A percentile compares a stretch with the other conserved stretches of the same genome.
These are phyloP conservation scores for Clavispora fructus DNA, from an alignment of 805 yeast species.

Conservation along the genomic window DNA sequence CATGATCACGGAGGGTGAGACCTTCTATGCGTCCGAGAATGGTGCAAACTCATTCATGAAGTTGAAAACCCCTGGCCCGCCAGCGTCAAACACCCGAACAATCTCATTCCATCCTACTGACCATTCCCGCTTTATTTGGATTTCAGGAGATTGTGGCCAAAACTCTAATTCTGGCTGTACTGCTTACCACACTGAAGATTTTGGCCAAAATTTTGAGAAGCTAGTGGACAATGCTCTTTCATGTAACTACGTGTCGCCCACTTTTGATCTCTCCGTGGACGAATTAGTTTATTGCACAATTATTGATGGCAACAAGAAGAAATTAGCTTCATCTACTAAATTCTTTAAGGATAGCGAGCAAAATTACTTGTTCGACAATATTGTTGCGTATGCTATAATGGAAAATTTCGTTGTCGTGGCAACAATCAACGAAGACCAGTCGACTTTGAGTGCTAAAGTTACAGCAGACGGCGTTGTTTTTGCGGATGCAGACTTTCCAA, in stretches of 20 bases:
- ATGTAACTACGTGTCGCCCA: conserved; percentile 66
- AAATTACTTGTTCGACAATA: conserved; percentile 44
- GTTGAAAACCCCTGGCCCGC: conserved; percentile 40
- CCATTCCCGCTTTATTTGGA: conserved; percentile 59
- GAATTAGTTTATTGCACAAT: conserved; percentile 65
- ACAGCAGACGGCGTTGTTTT: conserved; percentile 73
- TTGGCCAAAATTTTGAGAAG: conserved; percentile 57
- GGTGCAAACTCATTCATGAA: conserved; percentile 57
- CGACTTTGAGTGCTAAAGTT: conserved; percentile 58
- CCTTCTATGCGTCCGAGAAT: conserved; percentile 56
- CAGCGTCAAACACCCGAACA: conserved; percentile 27
- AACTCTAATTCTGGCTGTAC: conserved; percentile 44
- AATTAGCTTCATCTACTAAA: conserved; percentile 47
- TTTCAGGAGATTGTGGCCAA: conserved; percentile 58
- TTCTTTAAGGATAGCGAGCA: conserved; percentile 37
- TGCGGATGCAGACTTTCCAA: conserved; percentile 78
- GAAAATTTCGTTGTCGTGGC: conserved; percentile 76
- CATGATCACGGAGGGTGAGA: conserved; percentile 44
- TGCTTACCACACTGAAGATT: conserved; percentile 61
- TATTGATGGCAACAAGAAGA: conserved; percentile 25
- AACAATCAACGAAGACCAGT: conserved; percentile 38
- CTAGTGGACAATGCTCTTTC: conserved; percentile 47
- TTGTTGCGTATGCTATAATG: conserved; percentile 69
- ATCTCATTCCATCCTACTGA: conserved; percentile 60
- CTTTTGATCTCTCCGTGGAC: conserved; percentile 34